A percentile compares a stretch with the other conserved stretches of the same genome.
phyloP scores from a whole-genome alignment of 2,329 filamentous ascomycete species.

The Fusarium sp. region DNA sequence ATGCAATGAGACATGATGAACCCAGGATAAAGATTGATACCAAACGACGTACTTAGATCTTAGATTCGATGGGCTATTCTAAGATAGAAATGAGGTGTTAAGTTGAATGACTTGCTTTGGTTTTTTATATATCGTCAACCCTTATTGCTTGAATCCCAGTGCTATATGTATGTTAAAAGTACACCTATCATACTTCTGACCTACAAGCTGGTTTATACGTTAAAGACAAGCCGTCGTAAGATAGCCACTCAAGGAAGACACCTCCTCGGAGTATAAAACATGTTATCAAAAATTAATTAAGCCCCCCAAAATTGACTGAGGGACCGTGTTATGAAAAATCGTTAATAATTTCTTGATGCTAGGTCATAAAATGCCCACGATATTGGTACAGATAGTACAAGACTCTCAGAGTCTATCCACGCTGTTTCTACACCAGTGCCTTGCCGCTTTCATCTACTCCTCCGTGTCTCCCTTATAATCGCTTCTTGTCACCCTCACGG shows the following conservation, averaged over 20 bases:
- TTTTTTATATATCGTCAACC: background rate
- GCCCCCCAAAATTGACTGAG: background rate
- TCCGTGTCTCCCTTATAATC: conserved; percentile 56
- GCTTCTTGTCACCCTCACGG: conserved; percentile 60
- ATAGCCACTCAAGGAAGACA: background rate
- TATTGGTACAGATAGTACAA: conserved; percentile 51
- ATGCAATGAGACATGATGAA: conserved; percentile 36
- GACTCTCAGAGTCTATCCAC: conserved; percentile 38
- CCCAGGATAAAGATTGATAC: conserved; percentile 32
- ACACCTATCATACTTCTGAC: background rate
- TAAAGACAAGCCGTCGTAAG: background rate
- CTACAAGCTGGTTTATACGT: background rate
- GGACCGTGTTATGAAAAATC: conserved; percentile 10
- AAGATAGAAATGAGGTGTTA: conserved; percentile 6
- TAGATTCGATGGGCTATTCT: conserved; percentile 13
- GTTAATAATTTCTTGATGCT: conserved; percentile 42
- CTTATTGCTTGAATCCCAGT: no score
- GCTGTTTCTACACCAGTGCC: conserved; percentile 30
- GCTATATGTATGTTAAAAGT: background rate
- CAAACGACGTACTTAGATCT: conserved; percentile 28
- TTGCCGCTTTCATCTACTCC: conserved; percentile 1
- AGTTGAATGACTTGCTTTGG: background rate
- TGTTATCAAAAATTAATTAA: background rate
- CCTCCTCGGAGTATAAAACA: background rate
- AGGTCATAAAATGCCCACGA: conserved; percentile 46